Evolutionary conservation across 306 rosid genomes (phyloP).

Genomic region (Cicer pinnatifidum): DNA sequence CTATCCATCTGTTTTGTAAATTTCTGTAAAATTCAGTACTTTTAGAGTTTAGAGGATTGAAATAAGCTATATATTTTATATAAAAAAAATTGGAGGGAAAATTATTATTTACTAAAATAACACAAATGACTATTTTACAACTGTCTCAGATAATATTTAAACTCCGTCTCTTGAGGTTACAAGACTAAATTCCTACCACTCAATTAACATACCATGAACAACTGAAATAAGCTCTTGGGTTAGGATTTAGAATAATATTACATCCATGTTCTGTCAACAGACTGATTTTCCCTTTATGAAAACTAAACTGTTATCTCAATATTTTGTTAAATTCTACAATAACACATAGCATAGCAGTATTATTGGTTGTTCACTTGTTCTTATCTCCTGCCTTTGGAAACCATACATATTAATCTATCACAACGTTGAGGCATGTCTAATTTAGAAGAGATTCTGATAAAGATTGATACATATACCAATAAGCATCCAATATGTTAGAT

Average conservation of each 20-base stretch:
- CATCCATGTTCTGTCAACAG: not conserved
- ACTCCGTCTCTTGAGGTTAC: too few species aligned
- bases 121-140: too few species aligned
- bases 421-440: not conserved
- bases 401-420: not conserved
- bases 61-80: too few species aligned
- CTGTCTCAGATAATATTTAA: too few species aligned
- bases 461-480: not conserved
- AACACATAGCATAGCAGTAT: not conserved
- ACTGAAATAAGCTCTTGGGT: not conserved
- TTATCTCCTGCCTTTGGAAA: not conserved
- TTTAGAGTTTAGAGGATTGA: not conserved
- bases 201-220: too few species aligned
- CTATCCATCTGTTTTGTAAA: not conserved
- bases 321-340: not conserved
- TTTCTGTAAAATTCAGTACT: not conserved
- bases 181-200: too few species aligned
- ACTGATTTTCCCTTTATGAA: not conserved
- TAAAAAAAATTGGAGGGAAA: too few species aligned
- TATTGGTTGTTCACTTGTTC: conserved; percentile 2
- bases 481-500: too few species aligned
- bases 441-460: not conserved
- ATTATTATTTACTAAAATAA: too few species aligned
- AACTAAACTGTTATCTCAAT: not conserved
- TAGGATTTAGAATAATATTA: conserved; percentile 1